Base-by-base conservation (phyloP, 192 early-diverging fungal genomes). In the Glomus cerebriforme region DNA sequence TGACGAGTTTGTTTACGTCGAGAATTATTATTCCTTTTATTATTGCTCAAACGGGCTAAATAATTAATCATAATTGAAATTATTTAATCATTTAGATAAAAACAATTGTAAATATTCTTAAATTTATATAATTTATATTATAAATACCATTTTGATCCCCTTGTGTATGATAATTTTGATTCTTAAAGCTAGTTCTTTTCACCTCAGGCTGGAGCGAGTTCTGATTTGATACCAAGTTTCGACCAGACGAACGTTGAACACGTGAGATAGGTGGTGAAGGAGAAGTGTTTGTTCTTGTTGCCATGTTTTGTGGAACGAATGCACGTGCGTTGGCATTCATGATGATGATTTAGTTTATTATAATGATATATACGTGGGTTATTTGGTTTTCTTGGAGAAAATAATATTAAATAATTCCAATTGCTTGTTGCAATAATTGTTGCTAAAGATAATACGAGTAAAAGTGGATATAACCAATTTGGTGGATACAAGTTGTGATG, bases 391-490 rank as follows among this genome's bases (percentile, higher is more conserved):
- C 74, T 59, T 37, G 74, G 74, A 8, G 60, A 76, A 49, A 76
- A 76, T 63, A 76, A 26, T 39, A 76, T 43, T 24, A 76, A 63
- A 76, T 64, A 63, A 76, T 76, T 76, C 74, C 74, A 76, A 76
- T 76, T 76, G 35, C 74, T 59, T 76, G 60, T 34, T 26, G 74
- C 74, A 45, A 76, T 76, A 39, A 76, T 76, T 22, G 74, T 76
- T 19, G 59, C 58, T 27, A 76, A 34, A 32, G 74, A 76, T 76
- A 76, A 76, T 37, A 26, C 74, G 3, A 59, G 17, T 3, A 76
- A 32, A 26, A 62, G 24, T n/a, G 59, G 60, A 45, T 76, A 76
- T n/a, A 76, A 63, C 35, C 39, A 73, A 73, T 73, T 58, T 73
- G 71, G 71, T 37, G 60, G 74, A 76, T 76, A 76, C 27, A 64